Evolutionary conservation across 2,329 filamentous ascomycete genomes (phyloP), one percentile per base, ranked within the genome.

Genomic region (Penicillium carneum): DNA sequence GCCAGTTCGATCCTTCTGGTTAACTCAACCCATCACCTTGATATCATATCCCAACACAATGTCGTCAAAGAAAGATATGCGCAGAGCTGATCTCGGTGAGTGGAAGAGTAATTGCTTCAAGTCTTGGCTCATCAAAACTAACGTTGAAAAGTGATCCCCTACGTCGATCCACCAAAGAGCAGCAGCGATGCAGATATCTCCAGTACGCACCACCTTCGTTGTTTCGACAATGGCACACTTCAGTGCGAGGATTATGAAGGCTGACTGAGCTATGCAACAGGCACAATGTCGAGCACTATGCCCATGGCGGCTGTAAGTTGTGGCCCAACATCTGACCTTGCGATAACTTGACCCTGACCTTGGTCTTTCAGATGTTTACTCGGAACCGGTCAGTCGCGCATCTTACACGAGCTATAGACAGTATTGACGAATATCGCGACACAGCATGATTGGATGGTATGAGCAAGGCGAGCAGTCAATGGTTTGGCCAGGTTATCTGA

Each of bases 291-390:
- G 55, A 94, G 89, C 74, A 96, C 93, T 38, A 83, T 98, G 74
- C 94, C 94, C 61, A 97, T 97, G 94, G 93, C 92, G 61, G 93
- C 93, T 66, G 86, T 88, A 81, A 77, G 68, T 69, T 11, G 83
- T 82, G 63, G 41, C 38, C 41, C 50, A n/a, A 52, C 55, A 33
- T 57, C 46, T 50, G 63, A 46, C 36, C 41, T 51, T 53, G 34
- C 52, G 47, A 48, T 63, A 53, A 61, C 39, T 63, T 47, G 49
- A 63, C 61, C 61, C 68, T 72, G 59, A 74, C 59, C 43, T n/a
- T 42, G 34, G 33, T 56, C 36, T 26, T 29, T 36, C 67, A 88
- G 85, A 96, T 97, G 85, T 95, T 97, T 76, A 95, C 90, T 71
- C 86, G 93, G 69, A 97, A 96, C 81, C 90, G 91, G 85, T 95